These are phyloP conservation scores for Neurospora sp. DNA, from an alignment of 495 filamentous ascomycete species.

Conservation along the genomic window DNA sequence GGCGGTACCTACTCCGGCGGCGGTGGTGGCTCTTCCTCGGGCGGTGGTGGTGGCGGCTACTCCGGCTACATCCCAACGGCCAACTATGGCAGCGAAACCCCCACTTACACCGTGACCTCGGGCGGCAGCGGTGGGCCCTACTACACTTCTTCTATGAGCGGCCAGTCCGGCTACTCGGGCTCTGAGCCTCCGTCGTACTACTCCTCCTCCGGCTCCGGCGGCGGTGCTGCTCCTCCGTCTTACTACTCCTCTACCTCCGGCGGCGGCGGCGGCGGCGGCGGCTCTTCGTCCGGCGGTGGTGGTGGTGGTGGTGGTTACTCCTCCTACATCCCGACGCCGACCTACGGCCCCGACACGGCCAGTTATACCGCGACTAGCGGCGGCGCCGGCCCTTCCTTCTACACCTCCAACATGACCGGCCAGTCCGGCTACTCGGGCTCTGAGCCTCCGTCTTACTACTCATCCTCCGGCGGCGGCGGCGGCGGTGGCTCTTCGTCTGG, in stretches of 20 bases:
- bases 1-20: background rate
- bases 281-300: background rate
- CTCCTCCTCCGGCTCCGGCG: background rate
- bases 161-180: background rate
- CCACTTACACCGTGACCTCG: background rate
- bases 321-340: background rate
- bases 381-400: background rate
- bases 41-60: background rate
- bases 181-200: background rate
- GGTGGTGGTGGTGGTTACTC: background rate
- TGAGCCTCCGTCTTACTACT: background rate
- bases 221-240: too few relatives aligned
- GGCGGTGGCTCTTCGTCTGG: background rate
- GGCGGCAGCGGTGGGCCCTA: background rate
- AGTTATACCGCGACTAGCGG: background rate
- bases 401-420: too few relatives aligned
- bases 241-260: background rate
- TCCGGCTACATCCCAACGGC: background rate
- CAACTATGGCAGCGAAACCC: background rate
- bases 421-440: background rate
- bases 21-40: background rate
- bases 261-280: background rate
- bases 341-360: background rate
- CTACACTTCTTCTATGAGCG: background rate
- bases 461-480: background rate